Evolutionary conservation across 257 asterid genomes (phyloP).

Genomic region (Solanum pennellii): DNA sequence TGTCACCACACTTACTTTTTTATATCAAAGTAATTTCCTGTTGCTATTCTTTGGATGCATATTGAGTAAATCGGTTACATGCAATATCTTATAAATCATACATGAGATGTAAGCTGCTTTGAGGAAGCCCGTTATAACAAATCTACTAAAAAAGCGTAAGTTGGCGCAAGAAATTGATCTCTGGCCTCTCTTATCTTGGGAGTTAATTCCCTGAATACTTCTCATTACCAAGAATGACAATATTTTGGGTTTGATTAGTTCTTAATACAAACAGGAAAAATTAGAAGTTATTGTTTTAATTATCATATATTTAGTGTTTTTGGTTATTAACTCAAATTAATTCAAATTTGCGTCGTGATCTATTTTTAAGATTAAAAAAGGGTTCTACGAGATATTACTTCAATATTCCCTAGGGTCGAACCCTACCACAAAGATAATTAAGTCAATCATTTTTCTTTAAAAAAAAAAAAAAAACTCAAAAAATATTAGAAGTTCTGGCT

Average conservation of each 20-base stretch:
- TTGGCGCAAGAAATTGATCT: background rate
- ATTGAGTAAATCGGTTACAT: background rate
- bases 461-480: background rate
- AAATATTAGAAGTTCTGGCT: too few species aligned
- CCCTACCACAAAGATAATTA: background rate
- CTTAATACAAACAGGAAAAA: background rate
- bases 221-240: background rate
- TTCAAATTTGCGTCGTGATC: background rate
- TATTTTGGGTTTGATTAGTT: background rate
- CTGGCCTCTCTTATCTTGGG: background rate
- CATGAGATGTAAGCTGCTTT: too few species aligned
- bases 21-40: background rate
- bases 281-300: background rate
- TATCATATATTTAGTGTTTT: background rate
- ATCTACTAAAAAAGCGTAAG: background rate
- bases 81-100: background rate
- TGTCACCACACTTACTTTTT: background rate
- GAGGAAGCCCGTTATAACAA: too few species aligned
- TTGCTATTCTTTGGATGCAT: too few species aligned
- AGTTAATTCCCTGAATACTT: background rate
- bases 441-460: too few species aligned
- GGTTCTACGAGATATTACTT: too few species aligned
- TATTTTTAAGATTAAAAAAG: background rate
- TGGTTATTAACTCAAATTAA: background rate
- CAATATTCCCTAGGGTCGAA: background rate